Percentiles rank a stretch among this genome's conserved stretches.
Evolutionary conservation across 306 rosid species (phyloP).

Genomic region (Mucuna pruriens): DNA sequence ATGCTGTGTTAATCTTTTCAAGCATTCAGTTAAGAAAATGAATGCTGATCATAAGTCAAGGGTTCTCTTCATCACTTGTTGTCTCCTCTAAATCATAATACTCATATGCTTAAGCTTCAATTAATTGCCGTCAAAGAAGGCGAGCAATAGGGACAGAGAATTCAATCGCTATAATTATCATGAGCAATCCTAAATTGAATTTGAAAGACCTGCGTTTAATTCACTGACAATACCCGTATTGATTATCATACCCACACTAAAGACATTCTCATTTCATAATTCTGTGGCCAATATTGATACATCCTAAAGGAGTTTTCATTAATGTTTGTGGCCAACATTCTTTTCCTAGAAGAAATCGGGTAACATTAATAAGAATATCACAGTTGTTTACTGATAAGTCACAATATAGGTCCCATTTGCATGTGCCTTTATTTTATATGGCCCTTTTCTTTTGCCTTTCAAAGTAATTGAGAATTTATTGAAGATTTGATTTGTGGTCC

Average conservation of each 20-base stretch:
- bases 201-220: slow-evolving; percentile 34
- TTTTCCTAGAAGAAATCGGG: slow-evolving; percentile 33
- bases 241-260: slow-evolving; percentile 35
- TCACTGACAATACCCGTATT: slow-evolving; percentile 30
- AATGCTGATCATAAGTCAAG: slow-evolving; percentile 7
- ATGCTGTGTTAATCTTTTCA: background rate
- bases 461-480: slow-evolving; percentile 44
- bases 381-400: slow-evolving; percentile 47
- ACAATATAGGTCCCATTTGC: slow-evolving; percentile 50
- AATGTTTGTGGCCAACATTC: slow-evolving; percentile 53
- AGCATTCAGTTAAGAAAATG: slow-evolving; percentile 10
- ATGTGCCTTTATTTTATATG: slow-evolving; percentile 45
- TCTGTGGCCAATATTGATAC: slow-evolving; percentile 42
- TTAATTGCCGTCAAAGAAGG: slow-evolving; percentile 7
- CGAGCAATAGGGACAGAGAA: background rate
- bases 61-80: background rate
- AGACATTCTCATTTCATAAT: slow-evolving; percentile 42
- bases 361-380: slow-evolving; percentile 45
- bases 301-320: slow-evolving; percentile 38
- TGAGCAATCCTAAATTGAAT: slow-evolving; percentile 5
- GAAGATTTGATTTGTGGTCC: slow-evolving; percentile 52
- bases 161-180: background rate
- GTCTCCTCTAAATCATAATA: slow-evolving; percentile 15
- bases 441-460: slow-evolving; percentile 43
- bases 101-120: slow-evolving; percentile 21